These are phyloP conservation scores for Cercospora citrullina DNA, from an alignment of 2,329 filamentous ascomycete genomes.

Conservation along the genomic window DNA sequence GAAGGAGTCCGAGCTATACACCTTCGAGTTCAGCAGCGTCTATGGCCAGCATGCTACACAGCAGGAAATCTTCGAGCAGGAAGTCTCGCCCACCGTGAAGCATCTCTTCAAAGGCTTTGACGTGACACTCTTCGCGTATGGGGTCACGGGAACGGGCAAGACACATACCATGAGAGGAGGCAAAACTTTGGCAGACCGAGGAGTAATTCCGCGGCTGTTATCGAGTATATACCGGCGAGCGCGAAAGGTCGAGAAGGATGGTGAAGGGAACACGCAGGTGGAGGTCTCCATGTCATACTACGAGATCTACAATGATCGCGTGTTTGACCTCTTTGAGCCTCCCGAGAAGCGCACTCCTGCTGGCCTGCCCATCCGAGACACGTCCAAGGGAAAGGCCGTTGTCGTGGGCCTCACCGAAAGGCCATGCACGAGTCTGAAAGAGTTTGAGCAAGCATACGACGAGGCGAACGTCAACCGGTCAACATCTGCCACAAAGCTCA, in stretches of 20 bases:
- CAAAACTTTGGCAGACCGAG: constrained; percentile 65
- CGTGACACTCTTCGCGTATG: constrained; percentile 94
- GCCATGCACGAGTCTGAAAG: constrained; percentile 78
- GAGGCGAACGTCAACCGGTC: constrained; percentile 81
- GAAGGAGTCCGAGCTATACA: constrained; percentile 86
- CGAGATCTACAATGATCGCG: constrained; percentile 94
- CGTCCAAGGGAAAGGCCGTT: constrained; percentile 89
- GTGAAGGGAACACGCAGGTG: constrained; percentile 67
- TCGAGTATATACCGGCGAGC: constrained; percentile 74
- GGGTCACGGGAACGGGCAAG: constrained; percentile 95
- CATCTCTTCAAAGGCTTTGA: constrained; percentile 97
- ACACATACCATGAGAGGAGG: constrained; percentile 81
- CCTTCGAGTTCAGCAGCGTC: constrained; percentile 91
- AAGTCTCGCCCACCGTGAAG: constrained; percentile 88
- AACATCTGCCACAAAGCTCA: constrained; percentile 94
- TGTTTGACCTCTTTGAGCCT: constrained; percentile 83
- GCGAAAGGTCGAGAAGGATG: constrained; percentile 41
- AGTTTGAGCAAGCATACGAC: constrained; percentile 84
- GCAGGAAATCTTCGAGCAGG: constrained; percentile 82
- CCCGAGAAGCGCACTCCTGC: constrained; percentile 83
- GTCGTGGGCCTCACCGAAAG: constrained; percentile 86
- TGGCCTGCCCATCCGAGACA: constrained; percentile 85
- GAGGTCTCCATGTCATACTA: constrained; percentile 76
- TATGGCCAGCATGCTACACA: constrained; percentile 80
- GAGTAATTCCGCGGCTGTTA: constrained; percentile 58